phyloP scores from a whole-genome alignment of 768 basidiomycete species.

The Boletales sp. region DNA sequence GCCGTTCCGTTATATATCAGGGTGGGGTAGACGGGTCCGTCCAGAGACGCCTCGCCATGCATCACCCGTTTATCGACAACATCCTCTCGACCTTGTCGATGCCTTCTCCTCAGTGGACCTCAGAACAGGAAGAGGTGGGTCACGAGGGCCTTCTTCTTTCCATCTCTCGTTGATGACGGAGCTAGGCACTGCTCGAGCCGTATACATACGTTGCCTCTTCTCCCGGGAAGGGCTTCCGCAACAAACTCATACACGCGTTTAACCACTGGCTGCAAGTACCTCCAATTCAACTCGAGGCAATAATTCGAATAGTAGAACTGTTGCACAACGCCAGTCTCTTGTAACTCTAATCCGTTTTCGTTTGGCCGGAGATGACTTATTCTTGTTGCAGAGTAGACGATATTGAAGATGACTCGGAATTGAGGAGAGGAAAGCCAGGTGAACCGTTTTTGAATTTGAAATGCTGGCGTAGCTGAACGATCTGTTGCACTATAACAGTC shows the following conservation, averaged over 20 bases:
- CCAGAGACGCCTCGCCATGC: slow-evolving; percentile 7
- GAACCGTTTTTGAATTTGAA: neutral
- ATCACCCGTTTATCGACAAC: slow-evolving; percentile 38
- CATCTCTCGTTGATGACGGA: neutral
- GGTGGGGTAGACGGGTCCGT: neutral
- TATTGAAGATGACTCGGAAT: slow-evolving; percentile 89
- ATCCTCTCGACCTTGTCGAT: slow-evolving; percentile 30
- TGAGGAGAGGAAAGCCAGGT: slow-evolving; percentile 85
- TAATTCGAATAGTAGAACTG: slow-evolving; percentile 81
- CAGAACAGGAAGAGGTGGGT: slow-evolving; percentile 25
- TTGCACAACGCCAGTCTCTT: slow-evolving; percentile 91
- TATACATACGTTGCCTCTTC: slow-evolving; percentile 79
- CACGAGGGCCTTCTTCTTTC: neutral
- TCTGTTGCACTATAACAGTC: slow-evolving; percentile 41
- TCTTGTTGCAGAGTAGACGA: slow-evolving; percentile 71
- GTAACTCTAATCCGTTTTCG: slow-evolving; percentile 40
- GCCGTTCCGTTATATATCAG: slow-evolving; percentile 10
- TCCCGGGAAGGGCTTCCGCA: slow-evolving; percentile 90
- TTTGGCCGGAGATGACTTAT: neutral
- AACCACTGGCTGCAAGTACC: slow-evolving; percentile 91
- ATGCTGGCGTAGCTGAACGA: neutral
- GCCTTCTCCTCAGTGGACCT: slow-evolving; percentile 19
- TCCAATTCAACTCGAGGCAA: slow-evolving; percentile 60
- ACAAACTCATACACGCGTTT: slow-evolving; percentile 85
- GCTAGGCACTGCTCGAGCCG: slow-evolving; percentile 71